Conservation (phyloP, 768 basidiomycete species). For the Pilatotrama ljubarskyi region DNA sequence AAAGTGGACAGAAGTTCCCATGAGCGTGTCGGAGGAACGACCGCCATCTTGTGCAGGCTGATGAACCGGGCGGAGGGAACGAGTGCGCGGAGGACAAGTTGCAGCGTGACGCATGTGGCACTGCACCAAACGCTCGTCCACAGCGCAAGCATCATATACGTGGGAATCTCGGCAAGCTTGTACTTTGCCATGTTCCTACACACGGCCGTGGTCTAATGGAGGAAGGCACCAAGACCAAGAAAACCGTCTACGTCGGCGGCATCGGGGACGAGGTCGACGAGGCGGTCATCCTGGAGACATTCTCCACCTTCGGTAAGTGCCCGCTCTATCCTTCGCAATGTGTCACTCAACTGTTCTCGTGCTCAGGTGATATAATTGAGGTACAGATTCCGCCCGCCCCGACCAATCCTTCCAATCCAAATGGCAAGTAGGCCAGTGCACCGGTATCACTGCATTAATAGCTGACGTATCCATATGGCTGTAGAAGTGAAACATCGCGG, state of each 20-base stretch:
- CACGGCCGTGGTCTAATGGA: conserved; percentile 50
- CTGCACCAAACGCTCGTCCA: conserved; percentile 19
- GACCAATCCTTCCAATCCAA: conserved; percentile 63
- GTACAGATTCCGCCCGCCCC: conserved; percentile 83
- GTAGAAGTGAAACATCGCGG: conserved; percentile 84
- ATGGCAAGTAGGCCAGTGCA: conserved; percentile 43
- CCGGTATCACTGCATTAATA: conserved; percentile 11
- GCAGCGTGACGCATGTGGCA: background rate
- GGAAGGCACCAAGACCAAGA: conserved; percentile 81
- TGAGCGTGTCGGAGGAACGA: background rate
- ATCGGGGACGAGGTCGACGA: conserved; percentile 86
- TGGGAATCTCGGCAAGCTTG: conserved; percentile 22
- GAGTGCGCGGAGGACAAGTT: background rate
- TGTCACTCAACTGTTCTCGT: conserved; percentile 4
- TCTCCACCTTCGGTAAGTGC: conserved; percentile 82
- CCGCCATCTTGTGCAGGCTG: background rate
- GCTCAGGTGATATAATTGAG: conserved; percentile 86
- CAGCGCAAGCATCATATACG: conserved; percentile 5
- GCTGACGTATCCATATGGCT: conserved; percentile 10
- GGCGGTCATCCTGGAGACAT: conserved; percentile 68
- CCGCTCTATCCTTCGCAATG: background rate
- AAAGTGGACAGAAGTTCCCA: conserved; percentile 10
- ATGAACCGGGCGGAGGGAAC: background rate
- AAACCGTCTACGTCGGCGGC: conserved; percentile 83
- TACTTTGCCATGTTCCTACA: conserved; percentile 15